Conservation (phyloP, 2,329 filamentous ascomycete species). For the Elsinoe perseae region DNA sequence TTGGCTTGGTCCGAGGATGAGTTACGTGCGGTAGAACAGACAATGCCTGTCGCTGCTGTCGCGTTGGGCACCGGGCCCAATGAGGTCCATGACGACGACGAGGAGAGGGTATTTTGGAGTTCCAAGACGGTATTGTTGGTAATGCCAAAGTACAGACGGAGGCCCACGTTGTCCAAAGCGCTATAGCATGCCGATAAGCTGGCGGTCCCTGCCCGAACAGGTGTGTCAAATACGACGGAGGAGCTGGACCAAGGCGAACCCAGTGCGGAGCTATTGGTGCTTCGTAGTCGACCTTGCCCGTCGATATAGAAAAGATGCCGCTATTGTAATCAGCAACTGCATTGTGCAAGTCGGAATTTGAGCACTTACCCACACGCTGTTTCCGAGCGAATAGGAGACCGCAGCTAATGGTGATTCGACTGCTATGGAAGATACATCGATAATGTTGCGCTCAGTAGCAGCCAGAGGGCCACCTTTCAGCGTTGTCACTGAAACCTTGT, state of each 20-base stretch:
- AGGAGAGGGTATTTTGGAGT: neutral
- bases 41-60: neutral
- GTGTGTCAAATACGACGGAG: neutral
- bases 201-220: neutral
- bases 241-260: neutral
- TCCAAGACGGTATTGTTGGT: neutral
- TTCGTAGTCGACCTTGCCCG: neutral
- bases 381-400: neutral
- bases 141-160: neutral
- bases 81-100: neutral
- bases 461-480: neutral
- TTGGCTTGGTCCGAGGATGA: neutral
- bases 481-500: neutral
- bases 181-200: neutral
- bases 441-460: neutral
- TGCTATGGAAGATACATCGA: neutral
- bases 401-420: neutral
- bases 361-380: neutral
- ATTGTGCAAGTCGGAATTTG: no score
- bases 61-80: neutral
- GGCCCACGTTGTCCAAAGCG: neutral
- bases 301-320: constrained; percentile 11
- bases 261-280: neutral
- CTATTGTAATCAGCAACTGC: neutral
- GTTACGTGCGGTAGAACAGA: neutral